Evolutionary conservation across 345 rosid species (phyloP).

Genomic region (Nasturtium officinale): DNA sequence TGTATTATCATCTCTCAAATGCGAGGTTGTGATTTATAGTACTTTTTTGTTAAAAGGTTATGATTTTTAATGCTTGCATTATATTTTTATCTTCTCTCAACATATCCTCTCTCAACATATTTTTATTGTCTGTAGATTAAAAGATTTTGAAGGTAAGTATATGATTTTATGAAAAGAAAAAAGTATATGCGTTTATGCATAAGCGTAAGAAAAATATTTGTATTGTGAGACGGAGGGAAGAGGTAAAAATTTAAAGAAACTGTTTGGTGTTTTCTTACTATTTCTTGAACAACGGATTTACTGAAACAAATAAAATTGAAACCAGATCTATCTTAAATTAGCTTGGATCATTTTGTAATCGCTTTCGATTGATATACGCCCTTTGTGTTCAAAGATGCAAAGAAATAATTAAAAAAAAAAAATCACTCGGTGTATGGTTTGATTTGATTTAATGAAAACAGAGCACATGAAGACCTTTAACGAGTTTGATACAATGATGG

Average conservation of each 20-base stretch:
- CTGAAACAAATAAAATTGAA: not conserved
- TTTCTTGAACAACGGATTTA: not conserved
- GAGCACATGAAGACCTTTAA: not conserved
- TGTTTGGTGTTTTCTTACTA: not conserved
- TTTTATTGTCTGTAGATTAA: not conserved
- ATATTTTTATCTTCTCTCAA: not conserved
- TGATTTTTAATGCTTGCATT: not conserved
- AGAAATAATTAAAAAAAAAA: too few relatives aligned
- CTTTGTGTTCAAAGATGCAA: not conserved
- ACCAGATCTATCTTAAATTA: not conserved
- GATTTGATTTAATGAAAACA: not conserved
- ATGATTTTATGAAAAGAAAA: not conserved
- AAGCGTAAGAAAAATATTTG: not conserved
- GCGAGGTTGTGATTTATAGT: not conserved
- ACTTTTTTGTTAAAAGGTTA: not conserved
- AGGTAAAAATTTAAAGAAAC: not conserved
- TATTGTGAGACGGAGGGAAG: not conserved
- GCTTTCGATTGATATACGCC: not conserved
- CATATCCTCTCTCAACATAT: not conserved
- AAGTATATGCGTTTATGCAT: not conserved
- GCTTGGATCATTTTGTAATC: not conserved
- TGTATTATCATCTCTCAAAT: not conserved
- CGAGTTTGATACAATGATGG: not conserved
- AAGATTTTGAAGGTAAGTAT: not conserved
- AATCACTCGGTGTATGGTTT: too few relatives aligned